Conservation (phyloP, 225 moss, liverwort and hornwort genomes). For the Bryum argenteum region DNA sequence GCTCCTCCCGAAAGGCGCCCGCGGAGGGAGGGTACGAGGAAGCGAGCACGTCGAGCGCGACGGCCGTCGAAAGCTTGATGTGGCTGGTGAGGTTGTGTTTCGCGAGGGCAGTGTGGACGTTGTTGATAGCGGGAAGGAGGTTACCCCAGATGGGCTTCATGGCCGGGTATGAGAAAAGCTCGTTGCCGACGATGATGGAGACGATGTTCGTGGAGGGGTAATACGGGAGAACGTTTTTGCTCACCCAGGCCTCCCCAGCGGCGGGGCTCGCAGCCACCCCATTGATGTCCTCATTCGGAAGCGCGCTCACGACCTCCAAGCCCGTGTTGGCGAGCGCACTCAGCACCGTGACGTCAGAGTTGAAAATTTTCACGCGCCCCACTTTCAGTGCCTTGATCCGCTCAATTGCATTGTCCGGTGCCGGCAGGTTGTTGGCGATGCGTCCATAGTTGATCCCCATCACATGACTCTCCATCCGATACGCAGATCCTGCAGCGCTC, state of each 20-base stretch:
- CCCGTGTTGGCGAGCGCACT: constrained; percentile 80
- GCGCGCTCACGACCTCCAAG: constrained; percentile 65
- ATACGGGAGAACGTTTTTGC: constrained; percentile 44
- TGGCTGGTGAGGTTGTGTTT: constrained; percentile 55
- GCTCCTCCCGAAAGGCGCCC: constrained; percentile 47
- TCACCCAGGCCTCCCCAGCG: constrained; percentile 55
- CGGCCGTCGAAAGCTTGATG: constrained; percentile 80
- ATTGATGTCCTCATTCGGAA: constrained; percentile 72
- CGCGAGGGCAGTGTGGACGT: constrained; percentile 64
- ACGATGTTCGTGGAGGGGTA: constrained; percentile 73
- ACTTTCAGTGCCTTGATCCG: constrained; percentile 63
- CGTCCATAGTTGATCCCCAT: constrained; percentile 88
- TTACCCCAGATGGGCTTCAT: constrained; percentile 43
- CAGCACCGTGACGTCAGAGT: constrained; percentile 58
- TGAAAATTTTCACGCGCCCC: constrained; percentile 77
- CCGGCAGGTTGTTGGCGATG: constrained; percentile 64
- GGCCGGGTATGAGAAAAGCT: constrained; percentile 72
- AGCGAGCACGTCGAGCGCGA: constrained; percentile 60
- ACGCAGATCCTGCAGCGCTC: constrained; percentile 35
- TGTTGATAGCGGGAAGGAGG: constrained; percentile 78
- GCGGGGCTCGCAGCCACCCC: constrained; percentile 47
- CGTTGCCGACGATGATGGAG: constrained; percentile 75
- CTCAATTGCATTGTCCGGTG: constrained; percentile 53
- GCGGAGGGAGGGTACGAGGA: constrained; percentile 77
- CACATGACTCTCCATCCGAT: constrained; percentile 47